These are phyloP conservation scores for Saposhnikovia divaricata DNA, from an alignment of 129 eudicot species.

Conservation along the genomic window DNA sequence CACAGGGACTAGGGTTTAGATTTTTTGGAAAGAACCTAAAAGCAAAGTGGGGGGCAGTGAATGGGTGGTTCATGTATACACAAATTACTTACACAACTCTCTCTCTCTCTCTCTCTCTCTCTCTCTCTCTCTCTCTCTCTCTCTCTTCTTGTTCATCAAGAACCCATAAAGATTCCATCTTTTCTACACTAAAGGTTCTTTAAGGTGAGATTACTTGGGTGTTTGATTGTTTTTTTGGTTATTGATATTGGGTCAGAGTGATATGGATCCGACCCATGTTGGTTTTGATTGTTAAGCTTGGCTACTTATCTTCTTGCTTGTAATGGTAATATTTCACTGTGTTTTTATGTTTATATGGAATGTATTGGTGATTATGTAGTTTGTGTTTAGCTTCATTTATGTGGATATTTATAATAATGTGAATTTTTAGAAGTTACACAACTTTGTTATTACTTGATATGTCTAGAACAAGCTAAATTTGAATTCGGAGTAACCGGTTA, in stretches of 20 bases:
- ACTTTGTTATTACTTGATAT: neutral
- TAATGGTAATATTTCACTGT: neutral
- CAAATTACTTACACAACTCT: neutral
- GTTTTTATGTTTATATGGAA: neutral
- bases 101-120: neutral
- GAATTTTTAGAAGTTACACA: neutral
- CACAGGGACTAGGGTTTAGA: neutral
- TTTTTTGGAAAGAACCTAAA: neutral
- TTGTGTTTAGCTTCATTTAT: neutral
- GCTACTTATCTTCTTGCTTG: neutral
- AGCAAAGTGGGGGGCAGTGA: neutral
- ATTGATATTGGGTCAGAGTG: constrained; percentile 51
- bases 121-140: neutral
- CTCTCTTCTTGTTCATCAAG: constrained; percentile 13
- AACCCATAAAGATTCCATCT: neutral
- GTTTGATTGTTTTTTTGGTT: constrained; percentile 30
- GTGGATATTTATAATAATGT: neutral
- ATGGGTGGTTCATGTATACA: constrained; percentile 1
- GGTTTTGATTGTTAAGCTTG: constrained; percentile 23
- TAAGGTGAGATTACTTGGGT: constrained; percentile 78
- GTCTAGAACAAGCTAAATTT: neutral
- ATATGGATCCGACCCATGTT: constrained; percentile 54
- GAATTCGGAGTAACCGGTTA: neutral
- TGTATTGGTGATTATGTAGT: neutral
- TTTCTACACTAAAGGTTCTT: constrained; percentile 49